Evolutionary conservation across 345 rosid species (phyloP), one percentile per base, ranked within the genome.

Genomic region (Euclidium syriacum): DNA sequence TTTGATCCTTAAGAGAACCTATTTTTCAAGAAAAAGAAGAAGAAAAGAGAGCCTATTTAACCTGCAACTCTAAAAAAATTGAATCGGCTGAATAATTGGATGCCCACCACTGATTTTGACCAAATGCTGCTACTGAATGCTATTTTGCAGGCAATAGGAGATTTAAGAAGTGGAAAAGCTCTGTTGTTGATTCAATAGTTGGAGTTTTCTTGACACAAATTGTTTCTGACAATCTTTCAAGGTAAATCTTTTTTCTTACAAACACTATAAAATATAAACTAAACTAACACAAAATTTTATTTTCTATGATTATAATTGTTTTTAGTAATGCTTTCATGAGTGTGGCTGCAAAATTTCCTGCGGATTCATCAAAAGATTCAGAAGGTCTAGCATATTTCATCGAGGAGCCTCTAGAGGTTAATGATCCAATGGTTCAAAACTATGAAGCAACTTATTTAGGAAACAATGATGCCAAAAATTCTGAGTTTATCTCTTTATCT

Each of bases 141-240:
- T 22, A 34, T 38, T 27, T 1, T 43, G 27, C 54, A 85, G 96
- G 86, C 1, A 58, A 85, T 63, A 79, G 88, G 49, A 54, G 71
- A 1, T 85, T 85, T 52, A 80, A 44, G 20, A 71, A 57, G 15
- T 88, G 94, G 94, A 78, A 78, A 65, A 86, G 85, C 26, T 85
- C 96, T 0, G 88, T 88, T 20, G 65, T 83, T 34, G 90, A 88
- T 52, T 88, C 90, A 4, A 76, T 79, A 5, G 64, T 85, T 49
- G 94, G 96, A 69, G 90, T 85, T 29, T 78, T 67, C 23, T 56
- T 85, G 40, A 88, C 94, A 17, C 88, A 88, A 12, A 88, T 85
- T 68, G 86, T 79, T 9, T 54, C 84, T 0, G 90, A 88, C 26
- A 27, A 14, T 46, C 76, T 73, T 38, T 88, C 96, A 26, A 84